phyloP scores from a whole-genome alignment of 2,329 filamentous ascomycete species.

The Sclerotinia borealis region DNA sequence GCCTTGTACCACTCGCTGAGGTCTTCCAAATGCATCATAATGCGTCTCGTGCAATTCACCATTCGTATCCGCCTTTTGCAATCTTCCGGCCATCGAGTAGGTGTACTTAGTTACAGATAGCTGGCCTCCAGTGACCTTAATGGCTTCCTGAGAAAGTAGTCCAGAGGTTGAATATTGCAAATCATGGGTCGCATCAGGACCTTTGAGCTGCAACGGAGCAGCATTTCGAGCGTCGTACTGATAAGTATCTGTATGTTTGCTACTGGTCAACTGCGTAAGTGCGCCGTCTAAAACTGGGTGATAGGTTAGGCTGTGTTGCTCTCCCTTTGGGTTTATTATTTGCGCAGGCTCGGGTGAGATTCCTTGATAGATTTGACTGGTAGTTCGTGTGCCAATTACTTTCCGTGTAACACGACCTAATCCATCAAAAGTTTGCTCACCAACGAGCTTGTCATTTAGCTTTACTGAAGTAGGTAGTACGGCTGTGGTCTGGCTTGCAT shows the following conservation, averaged over 20 bases:
- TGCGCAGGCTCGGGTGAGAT: not conserved
- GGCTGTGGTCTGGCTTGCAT: slow-evolving; percentile 5
- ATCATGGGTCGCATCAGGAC: not conserved
- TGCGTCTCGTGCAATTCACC: not conserved
- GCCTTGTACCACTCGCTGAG: not conserved
- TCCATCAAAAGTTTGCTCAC: slow-evolving; percentile 5
- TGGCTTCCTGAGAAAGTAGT: not conserved
- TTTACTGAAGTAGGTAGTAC: not conserved
- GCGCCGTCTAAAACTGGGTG: not conserved
- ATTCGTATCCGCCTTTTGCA: not conserved
- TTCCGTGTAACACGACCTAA: slow-evolving; percentile 1
- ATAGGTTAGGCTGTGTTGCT: not conserved
- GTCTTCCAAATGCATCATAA: slow-evolving; percentile 2
- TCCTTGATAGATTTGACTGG: not conserved
- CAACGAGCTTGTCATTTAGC: not conserved
- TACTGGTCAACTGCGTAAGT: not conserved
- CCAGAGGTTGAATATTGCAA: slow-evolving; percentile 4
- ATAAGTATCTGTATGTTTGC: not conserved
- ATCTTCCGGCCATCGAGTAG: not conserved
- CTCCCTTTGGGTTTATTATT: slow-evolving; percentile 3
- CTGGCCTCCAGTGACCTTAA: not conserved
- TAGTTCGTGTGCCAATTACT: not conserved
- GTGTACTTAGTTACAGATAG: not conserved
- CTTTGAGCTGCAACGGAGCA: not conserved
- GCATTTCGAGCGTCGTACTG: not conserved